These are phyloP conservation scores for Phytophthora colocasiae DNA, from an alignment of 352 stramenopile species.

Conservation along the genomic window DNA sequence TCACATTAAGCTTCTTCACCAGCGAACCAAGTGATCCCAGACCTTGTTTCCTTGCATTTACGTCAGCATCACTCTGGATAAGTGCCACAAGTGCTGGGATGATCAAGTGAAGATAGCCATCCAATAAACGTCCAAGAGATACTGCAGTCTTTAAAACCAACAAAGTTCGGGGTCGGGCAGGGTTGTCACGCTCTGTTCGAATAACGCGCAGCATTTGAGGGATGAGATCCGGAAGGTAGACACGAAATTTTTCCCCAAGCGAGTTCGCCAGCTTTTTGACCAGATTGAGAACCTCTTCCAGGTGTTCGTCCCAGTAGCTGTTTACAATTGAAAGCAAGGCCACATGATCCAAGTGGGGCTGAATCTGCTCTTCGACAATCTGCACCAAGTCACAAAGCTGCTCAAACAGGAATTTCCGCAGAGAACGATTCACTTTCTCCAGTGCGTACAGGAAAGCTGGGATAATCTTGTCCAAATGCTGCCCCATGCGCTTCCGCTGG, in stretches of 20 bases:
- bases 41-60: constrained; percentile 84
- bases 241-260: constrained; percentile 85
- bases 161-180: constrained; percentile 71
- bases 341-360: constrained; percentile 87
- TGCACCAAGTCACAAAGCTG: constrained; percentile 96
- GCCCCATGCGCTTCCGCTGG: constrained; percentile 93
- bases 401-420: constrained; percentile 96
- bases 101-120: constrained; percentile 88
- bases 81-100: constrained; percentile 83
- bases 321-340: constrained; percentile 85
- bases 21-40: constrained; percentile 83
- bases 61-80: constrained; percentile 85
- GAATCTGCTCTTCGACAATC: constrained; percentile 97
- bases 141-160: constrained; percentile 84
- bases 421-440: constrained; percentile 83
- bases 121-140: constrained; percentile 74
- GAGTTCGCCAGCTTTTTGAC: constrained; percentile 94
- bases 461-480: constrained; percentile 97
- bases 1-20: constrained; percentile 91
- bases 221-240: constrained; percentile 90
- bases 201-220: constrained; percentile 90
- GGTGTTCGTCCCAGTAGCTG: constrained; percentile 92
- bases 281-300: constrained; percentile 97
- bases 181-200: constrained; percentile 75
- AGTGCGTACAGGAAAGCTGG: constrained; percentile 97